Base-by-base conservation (phyloP, 768 basidiomycete genomes). In the Auriscalpium orientale region DNA sequence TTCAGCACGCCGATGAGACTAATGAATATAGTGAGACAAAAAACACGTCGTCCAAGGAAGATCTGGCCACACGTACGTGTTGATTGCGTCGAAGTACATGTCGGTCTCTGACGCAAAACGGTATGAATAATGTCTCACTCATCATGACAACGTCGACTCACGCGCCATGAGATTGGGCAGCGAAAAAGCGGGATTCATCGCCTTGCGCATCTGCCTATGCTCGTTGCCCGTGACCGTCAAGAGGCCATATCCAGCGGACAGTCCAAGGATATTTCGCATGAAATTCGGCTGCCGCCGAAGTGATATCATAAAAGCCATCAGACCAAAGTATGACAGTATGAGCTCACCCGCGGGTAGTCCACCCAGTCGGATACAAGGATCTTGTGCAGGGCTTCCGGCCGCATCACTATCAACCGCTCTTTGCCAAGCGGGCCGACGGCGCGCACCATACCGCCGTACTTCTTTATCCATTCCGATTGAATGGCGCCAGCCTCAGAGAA, bases 401-500 rank as follows among this genome's bases (percentile, higher is more conserved):
- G 46, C 33, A 59, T 22, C 46, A 63, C 46, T 8, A 61, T 36
- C 35, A 63, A 18, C 15, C 61, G 46, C 43, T 62, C 61, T 4
- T 57, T 46, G 22, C 61, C 61, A 20, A 62, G 8, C 3, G 61
- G 61, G 8, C 61, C 61, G 18, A 62, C 56, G 22, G 55, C 43
- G 21, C 61, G 58, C 5, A 62, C 56, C 16, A 47, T 40, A 28
- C 55, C 43, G 1, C 61, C 61, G 43, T 62, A 55, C 33, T 54
- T 20, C 46, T 57, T 46, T 2, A 54, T 58, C 61, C 61, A 62
- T 37, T 59, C 20, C 16, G 38, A 15, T 28, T 59, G 56, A 20
- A 54, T 21, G 13, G 76, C 72, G 18, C 78, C 74, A 40, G 73
- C 63, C 64, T 78, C 76, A 2, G 70, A 63, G 6, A 59, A 55